These are phyloP conservation scores for Cyclospora cayetanensis DNA, from an alignment of 169 alveolate genomes.

Conservation along the genomic window DNA sequence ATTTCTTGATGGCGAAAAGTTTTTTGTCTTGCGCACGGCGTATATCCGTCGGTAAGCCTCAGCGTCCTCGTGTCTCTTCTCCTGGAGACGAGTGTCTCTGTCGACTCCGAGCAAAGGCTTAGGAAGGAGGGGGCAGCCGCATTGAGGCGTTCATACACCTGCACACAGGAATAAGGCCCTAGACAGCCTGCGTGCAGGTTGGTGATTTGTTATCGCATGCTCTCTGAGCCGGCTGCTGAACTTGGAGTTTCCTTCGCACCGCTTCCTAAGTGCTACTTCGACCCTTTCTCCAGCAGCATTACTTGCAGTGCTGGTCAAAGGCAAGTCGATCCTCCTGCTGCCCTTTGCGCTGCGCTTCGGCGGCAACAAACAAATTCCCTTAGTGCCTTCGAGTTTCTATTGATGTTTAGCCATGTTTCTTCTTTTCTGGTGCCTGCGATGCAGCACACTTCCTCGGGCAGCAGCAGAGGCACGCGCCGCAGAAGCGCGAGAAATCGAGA, in stretches of 20 bases:
- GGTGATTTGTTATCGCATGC: not conserved
- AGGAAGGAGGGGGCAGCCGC: no score
- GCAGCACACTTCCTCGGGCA: not conserved
- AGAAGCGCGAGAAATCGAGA: no score
- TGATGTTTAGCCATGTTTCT: not conserved
- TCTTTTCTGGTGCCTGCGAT: no score
- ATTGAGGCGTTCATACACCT: no score
- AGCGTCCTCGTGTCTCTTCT: no score
- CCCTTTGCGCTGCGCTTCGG: no score
- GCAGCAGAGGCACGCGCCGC: conserved; percentile 18
- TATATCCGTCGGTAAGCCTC: conserved; percentile 20
- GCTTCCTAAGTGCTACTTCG: not conserved
- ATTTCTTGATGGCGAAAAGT: not conserved
- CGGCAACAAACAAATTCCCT: no score
- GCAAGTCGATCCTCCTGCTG: not conserved
- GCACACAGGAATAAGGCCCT: no score
- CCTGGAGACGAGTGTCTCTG: no score
- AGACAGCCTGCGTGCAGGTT: not conserved
- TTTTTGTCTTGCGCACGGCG: not conserved
- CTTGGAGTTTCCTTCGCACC: not conserved
- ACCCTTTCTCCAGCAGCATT: not conserved
- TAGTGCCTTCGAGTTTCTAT: not conserved
- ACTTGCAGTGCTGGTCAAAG: not conserved
- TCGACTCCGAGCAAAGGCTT: no score
- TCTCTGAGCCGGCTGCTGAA: not conserved